phyloP scores from a whole-genome alignment of 2,329 filamentous ascomycete genomes.

The Uncinocarpus reesii region DNA sequence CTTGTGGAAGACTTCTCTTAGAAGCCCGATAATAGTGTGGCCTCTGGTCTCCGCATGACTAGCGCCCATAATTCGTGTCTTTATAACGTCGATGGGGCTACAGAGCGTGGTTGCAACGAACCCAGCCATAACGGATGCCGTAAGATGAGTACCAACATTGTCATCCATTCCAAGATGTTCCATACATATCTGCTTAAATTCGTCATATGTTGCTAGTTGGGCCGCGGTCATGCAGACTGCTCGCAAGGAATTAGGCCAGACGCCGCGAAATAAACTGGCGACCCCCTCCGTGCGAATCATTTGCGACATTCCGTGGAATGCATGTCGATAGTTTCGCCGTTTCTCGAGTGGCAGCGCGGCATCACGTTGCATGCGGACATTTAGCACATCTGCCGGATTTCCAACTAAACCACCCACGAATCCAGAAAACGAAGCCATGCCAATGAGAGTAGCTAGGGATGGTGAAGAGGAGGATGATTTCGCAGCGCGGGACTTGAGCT shows the following conservation, averaged over 20 bases:
- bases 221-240: constrained; percentile 58
- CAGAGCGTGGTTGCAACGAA: constrained; percentile 60
- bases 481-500: constrained; percentile 65
- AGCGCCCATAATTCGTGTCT: constrained; percentile 55
- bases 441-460: constrained; percentile 65
- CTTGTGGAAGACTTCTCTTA: constrained; percentile 45
- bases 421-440: constrained; percentile 71
- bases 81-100: constrained; percentile 57
- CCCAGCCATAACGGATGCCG: constrained; percentile 51
- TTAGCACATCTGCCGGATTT: constrained; percentile 91
- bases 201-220: constrained; percentile 54
- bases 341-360: constrained; percentile 62
- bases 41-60: constrained; percentile 34
- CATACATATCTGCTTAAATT: constrained; percentile 50
- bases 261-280: constrained; percentile 64
- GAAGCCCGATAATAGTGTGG: constrained; percentile 38
- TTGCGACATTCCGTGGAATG: constrained; percentile 70
- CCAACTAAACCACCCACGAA: constrained; percentile 81
- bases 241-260: constrained; percentile 53
- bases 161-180: constrained; percentile 44
- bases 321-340: constrained; percentile 80
- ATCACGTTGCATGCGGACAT: constrained; percentile 97
- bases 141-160: constrained; percentile 52
- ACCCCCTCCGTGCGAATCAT: constrained; percentile 82
- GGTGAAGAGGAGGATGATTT: constrained; percentile 44